Base-by-base conservation (phyloP, 768 basidiomycete genomes). In the Boletus subparvulus region DNA sequence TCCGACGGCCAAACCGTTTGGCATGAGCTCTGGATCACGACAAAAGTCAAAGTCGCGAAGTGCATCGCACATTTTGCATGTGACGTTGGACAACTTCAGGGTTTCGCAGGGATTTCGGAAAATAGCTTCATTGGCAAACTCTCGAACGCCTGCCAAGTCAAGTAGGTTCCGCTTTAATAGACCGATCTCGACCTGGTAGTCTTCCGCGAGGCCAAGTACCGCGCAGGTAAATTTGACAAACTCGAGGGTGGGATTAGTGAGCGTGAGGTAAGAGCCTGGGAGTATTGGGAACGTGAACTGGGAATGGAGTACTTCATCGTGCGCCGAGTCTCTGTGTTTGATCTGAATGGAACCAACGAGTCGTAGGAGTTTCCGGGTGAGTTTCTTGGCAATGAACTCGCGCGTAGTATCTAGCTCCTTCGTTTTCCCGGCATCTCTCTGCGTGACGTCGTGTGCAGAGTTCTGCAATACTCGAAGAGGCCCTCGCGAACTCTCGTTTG, bases 31-130 rank as follows among this genome's bases (percentile, higher is more conserved):
- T 12, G 85, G 80, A 73, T 98, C 96, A 16, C 96, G 84, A 69
- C 96, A 98, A 66, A 99, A 90, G 71, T 99, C 97, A 65, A 99
- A 91, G 69, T 96, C 94, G 3, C 90, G 84, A 57, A 94, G 79
- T 14, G 78, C 74, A 69, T 94, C 94, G 73, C 92, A 98, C 65
- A 87, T 83, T 41, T 83, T 84, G 69, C 96, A 98, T 32, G 95
- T 90, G 37, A 98, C 88, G 69, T 91, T 91, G 43, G 86, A 77
- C 28, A 98, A 72, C 63, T 89, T 88, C 53, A 96, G 80, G 10
- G 91, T 84, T 68, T 93, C 88, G 74, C 94, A 98, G 0, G 95
- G 95, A 69, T 97, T 97, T 51, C 84, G 84, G 79, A 95, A 99
- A 2, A 80, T 71, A 4, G 94, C 94, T 48, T 94, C 90, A 50